Conservation (phyloP, 768 basidiomycete species). For the Gymnopilus junonius region DNA sequence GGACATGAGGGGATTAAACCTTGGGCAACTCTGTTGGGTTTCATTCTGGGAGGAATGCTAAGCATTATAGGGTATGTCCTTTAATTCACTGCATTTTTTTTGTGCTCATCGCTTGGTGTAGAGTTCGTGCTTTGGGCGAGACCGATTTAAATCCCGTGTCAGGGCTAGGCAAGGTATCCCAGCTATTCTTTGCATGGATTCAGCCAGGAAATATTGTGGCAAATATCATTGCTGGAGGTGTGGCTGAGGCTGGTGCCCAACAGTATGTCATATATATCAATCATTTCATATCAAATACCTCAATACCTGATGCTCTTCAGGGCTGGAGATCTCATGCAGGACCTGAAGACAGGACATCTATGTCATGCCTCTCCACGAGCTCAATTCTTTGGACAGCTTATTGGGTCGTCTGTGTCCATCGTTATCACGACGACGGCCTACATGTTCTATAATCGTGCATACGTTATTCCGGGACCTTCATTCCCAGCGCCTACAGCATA, state of each 20-base stretch:
- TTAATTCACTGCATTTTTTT: not conserved
- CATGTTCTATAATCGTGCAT: conserved; percentile 84
- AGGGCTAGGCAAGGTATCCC: conserved; percentile 93
- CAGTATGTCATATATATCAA: conserved; percentile 54
- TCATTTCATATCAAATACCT: not conserved
- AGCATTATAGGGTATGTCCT: conserved; percentile 75
- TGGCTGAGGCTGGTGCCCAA: conserved; percentile 95
- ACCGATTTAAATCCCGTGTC: conserved; percentile 94
- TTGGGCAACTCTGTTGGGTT: conserved; percentile 91
- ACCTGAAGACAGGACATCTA: conserved; percentile 96
- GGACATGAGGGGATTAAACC: conserved; percentile 91
- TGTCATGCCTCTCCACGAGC: conserved; percentile 89
- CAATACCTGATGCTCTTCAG: conserved; percentile 38
- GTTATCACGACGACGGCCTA: conserved; percentile 89
- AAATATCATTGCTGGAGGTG: conserved; percentile 95
- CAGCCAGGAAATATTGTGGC: conserved; percentile 97
- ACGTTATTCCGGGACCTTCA: conserved; percentile 89
- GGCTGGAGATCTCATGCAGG: conserved; percentile 98
- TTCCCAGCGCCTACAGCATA: conserved; percentile 96
- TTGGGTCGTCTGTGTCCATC: conserved; percentile 89
- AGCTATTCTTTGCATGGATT: conserved; percentile 91
- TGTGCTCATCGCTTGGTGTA: conserved; percentile 29
- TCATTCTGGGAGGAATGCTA: conserved; percentile 79
- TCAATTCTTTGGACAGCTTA: conserved; percentile 92
- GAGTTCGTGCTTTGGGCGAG: conserved; percentile 93